Conservation (phyloP, 176 grass and related monocot genomes). For the Avena insularis region DNA sequence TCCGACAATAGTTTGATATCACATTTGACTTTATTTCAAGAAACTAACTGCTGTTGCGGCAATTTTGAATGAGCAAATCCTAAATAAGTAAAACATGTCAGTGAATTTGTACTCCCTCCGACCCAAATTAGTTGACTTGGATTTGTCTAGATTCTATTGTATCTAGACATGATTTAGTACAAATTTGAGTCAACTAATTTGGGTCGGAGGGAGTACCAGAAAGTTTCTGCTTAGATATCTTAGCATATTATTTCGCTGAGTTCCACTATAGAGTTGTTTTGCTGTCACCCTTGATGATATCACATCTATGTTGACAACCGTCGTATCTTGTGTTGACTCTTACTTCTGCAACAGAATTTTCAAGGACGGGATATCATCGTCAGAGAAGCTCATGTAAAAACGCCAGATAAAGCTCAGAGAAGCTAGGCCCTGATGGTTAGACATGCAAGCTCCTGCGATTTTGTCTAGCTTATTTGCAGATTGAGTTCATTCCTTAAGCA, state of each 20-base stretch:
- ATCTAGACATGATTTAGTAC: too few relatives aligned
- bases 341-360: constrained; percentile 58
- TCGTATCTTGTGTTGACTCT: constrained; percentile 22
- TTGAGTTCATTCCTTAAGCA: constrained; percentile 12
- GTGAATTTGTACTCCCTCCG: too few relatives aligned
- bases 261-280: not conserved
- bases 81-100: not conserved
- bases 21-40: not conserved
- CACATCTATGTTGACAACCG: not conserved
- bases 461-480: constrained; percentile 25
- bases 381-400: constrained; percentile 57
- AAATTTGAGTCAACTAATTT: too few relatives aligned
- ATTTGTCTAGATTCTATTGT: too few relatives aligned
- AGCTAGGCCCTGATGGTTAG: not conserved
- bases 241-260: constrained; percentile 2
- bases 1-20: not conserved
- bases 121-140: too few relatives aligned
- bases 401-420: constrained; percentile 9
- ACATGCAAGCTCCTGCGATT: constrained; percentile 13
- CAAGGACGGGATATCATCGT: constrained; percentile 63
- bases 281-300: not conserved
- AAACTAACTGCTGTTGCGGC: not conserved
- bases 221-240: not conserved
- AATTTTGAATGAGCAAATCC: not conserved
- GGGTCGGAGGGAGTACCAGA: too few relatives aligned